A percentile compares a stretch with the other conserved stretches of the same genome.
Conservation (phyloP, 2,329 filamentous ascomycete species). For the Phyllosticta citriasiana region DNA sequence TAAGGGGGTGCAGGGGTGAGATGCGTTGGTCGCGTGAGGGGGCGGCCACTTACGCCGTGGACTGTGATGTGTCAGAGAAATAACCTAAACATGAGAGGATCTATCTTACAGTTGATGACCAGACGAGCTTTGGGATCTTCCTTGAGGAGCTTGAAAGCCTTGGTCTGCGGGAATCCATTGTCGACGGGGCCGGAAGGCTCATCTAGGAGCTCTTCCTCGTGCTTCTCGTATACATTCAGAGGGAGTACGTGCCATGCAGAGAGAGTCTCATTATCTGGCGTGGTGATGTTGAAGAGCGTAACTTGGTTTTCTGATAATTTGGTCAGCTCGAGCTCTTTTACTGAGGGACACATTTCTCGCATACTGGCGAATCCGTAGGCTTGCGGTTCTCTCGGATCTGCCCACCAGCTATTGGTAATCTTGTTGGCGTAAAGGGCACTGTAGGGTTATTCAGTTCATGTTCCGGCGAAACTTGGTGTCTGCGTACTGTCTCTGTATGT, state of each 20-base stretch:
- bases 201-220: constrained; percentile 50
- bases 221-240: constrained; percentile 60
- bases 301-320: constrained; percentile 65
- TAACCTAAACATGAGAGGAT: background rate
- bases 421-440: constrained; percentile 80
- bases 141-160: constrained; percentile 42
- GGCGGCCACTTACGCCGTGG: constrained; percentile 46
- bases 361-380: constrained; percentile 76
- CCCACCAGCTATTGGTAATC: constrained; percentile 60
- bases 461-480: background rate
- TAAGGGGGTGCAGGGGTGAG: constrained; percentile 11
- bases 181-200: constrained; percentile 29
- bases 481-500: constrained; percentile 70
- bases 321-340: background rate
- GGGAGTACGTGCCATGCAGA: constrained; percentile 91
- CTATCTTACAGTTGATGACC: constrained; percentile 42
- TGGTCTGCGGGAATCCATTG: constrained; percentile 37
- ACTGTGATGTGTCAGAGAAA: constrained; percentile 33
- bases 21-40: background rate
- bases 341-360: background rate
- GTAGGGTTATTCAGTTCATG: constrained; percentile 1
- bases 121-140: constrained; percentile 42
- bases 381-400: constrained; percentile 66
- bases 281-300: constrained; percentile 69
- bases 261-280: constrained; percentile 64